Base-by-base conservation (phyloP, 2,329 filamentous ascomycete species). In the Cordyceps militaris region DNA sequence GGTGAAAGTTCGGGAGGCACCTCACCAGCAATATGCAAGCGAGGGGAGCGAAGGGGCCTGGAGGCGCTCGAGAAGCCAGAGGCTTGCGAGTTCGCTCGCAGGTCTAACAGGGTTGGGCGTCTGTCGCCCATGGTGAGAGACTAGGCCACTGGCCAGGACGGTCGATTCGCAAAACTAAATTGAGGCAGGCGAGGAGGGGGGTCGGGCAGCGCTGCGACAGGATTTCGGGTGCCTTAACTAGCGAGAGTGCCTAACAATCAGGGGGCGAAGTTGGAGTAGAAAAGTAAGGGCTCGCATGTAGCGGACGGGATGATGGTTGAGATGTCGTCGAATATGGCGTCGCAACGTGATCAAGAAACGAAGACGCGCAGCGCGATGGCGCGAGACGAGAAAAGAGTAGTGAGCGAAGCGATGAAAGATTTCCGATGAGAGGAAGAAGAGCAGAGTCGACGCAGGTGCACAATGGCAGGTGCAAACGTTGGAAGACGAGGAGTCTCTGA, bases 1-100 rank as follows among this genome's bases (percentile, higher is more conserved):
- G 94, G 94, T 8, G 94, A 97, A 58, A 97, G 80, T 54, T 94
- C 89, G 5, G 94, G 94, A 21, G 94, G 93, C 1, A 88, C 82
- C 65, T 93, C 89, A 61, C 89, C 89, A 58, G 88, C 87, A 58
- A 89, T 79, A 71, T 91, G 87, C 59, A 91, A 76, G 61, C 88
- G 85, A 43, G 88, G 88, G n/a, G 88, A 91, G 62, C 80, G 78
- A 34, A 86, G 72, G n/a, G 83, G 80, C 10, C 50, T 40, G 6
- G 50, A 58, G 30, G 30, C 24, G 44, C 50, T 58, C 23, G 56
- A 54, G 21, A 53, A n/a, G 13, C 23, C 40, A n/a, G 56, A 58
- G 13, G 40, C 30, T 9, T 58, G 42, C 30, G 56, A 58, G 19
- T 47, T 3, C 10, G 82, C 79, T 68, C 83, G 79, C 64, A 83